Base-by-base conservation (phyloP, 2,329 filamentous ascomycete genomes). In the Trichoderma brevicompactum region DNA sequence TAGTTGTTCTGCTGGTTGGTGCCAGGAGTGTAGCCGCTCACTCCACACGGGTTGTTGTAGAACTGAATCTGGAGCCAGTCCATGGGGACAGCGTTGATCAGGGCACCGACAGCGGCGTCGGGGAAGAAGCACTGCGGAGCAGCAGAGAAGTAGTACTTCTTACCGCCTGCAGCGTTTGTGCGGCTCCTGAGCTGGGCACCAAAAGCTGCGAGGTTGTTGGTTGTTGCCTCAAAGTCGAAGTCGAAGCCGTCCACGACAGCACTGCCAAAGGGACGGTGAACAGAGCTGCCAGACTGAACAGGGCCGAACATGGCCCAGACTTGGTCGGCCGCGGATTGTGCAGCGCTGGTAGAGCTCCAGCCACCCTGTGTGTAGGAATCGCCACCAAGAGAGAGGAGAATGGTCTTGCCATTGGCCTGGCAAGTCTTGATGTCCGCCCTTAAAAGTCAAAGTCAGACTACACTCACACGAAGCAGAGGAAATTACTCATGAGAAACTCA, bases 251-350 rank as follows among this genome's bases (percentile, higher is more conserved):
- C 89, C 48, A 93, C 78, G 4, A 85, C 80, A 9, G 87, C 85
- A 12, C 78, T 76, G 62, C 88, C 88, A 73, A 92, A 92, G 1
- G 90, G 90, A 8, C 91, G 85, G 64, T 85, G 80, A 7, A 79
- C 79, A 1, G 74, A 76, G 46, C 76, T 80, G 36, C 76, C 79
- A 12, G 76, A 70, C 43, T 75, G 72, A 7, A 76, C 73, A 5
- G 89, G 87, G 2, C 90, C 90, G 74, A 92, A 92, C 68, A 88
- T 89, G 58, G 84, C 80, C 90, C 90, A 93, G 65, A 93, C 78
- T 19, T 83, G 80, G 62, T 89, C 77, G 0, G 90, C 90, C 2
- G 84, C 84, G 1, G 78, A 73, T 19, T 79, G 74, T 6, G 89
- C 89, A 0, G 79, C 82, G 0, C 76, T 68, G 1, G 79, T 70